Base-by-base conservation (phyloP, 2,329 filamentous ascomycete genomes). In the Alternaria consortialis region DNA sequence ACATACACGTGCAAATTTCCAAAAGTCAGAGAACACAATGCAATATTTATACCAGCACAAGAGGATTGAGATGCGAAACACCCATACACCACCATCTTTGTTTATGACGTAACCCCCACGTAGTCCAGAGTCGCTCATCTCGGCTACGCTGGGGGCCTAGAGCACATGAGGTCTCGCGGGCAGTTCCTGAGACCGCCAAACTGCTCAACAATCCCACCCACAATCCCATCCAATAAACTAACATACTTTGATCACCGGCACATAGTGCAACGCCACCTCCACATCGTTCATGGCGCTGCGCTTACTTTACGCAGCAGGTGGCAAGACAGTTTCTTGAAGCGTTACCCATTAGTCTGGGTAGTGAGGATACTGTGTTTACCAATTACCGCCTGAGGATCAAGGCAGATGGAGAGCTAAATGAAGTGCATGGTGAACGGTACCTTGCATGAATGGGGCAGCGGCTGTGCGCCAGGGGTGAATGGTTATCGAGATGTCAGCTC, bases 401-500 rank as follows among this genome's bases (percentile, higher is more conserved):
- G 27, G 32, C 31, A n/a, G 27, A 17, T 7, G 5, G 50, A 57
- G 56, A 66, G 54, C 54, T 58, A 53, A 13, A 60, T 11, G 37
- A 39, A 39, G n/a, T 39, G n/a, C 5, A 39, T 8, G 53, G 13
- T 36, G 54, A 53, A 50, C 47, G 54, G 68, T 70, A 69, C 69
- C 69, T 72, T 72, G 69, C 69, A 72, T 72, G 62, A 62, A 44
- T 13, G 56, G 47, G 48, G 56, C 52, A 50, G 58, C 46, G 46
- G 31, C 46, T 9, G 8, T 29, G 32, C 60, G 62, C 65, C 68
- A 68, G 59, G 60, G 60, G 63, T 57, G 55, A 64, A 66, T 55
- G 36, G 60, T 20, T 58, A 62, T 57, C 47, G 58, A 52, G 36
- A 43, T 29, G 56, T 53, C 56, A 56, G 67, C 61, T 64, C 60